phyloP scores from a whole-genome alignment of 139 green algal species.

The Volvox reticuliferus region DNA sequence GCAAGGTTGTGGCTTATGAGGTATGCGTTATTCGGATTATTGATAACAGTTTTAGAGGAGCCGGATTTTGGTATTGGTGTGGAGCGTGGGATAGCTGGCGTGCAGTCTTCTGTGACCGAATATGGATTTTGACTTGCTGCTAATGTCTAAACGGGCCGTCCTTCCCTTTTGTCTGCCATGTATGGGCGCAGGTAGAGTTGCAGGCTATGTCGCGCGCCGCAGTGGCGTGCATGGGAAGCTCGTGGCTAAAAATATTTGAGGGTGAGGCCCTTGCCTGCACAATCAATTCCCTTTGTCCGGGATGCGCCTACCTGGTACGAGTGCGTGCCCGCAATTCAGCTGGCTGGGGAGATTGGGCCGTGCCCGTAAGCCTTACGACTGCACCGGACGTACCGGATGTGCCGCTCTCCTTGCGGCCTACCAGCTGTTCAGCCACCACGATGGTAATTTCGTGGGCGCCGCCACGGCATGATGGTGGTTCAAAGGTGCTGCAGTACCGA shows the following conservation, averaged over 20 bases:
- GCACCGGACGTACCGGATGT: constrained; percentile 61
- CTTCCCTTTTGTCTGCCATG: neutral
- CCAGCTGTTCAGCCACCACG: constrained; percentile 31
- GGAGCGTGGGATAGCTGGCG: too few species aligned
- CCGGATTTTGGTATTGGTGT: too few species aligned
- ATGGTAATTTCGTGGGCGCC: constrained; percentile 66
- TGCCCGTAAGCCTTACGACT: constrained; percentile 62
- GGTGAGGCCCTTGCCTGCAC: constrained; percentile 68
- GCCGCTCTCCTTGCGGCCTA: constrained; percentile 33
- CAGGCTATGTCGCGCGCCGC: constrained; percentile 68
- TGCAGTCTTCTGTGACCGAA: too few species aligned
- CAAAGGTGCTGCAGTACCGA: constrained; percentile 62
- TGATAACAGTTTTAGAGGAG: neutral
- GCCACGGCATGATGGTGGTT: constrained; percentile 74
- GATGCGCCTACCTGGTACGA: constrained; percentile 77
- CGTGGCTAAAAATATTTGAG: constrained; percentile 77
- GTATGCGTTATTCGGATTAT: constrained; percentile 19
- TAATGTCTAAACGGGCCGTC: too few species aligned
- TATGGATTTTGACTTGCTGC: too few species aligned
- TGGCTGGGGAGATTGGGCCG: constrained; percentile 61
- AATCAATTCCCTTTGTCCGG: constrained; percentile 70
- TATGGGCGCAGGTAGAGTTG: constrained; percentile 66
- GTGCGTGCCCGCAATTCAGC: constrained; percentile 64
- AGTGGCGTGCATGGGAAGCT: constrained; percentile 57
- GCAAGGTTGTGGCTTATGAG: constrained; percentile 55